Evolutionary conservation across 192 early-diverging fungal genomes (phyloP), one percentile per base, ranked within the genome.

Genomic region (Coemansia biformis): DNA sequence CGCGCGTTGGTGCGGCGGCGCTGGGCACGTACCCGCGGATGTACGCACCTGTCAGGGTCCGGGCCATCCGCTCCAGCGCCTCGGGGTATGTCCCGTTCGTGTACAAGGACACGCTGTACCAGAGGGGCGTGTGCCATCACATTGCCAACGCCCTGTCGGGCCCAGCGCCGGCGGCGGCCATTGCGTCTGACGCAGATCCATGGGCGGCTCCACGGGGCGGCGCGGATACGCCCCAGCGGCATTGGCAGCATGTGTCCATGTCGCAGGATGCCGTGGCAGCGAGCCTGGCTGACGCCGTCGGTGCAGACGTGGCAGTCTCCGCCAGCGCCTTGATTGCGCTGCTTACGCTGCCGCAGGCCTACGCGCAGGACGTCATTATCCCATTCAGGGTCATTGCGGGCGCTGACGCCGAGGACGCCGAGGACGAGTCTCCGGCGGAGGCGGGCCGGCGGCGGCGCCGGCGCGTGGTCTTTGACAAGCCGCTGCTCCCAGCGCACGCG

Each of bases 291-390:
- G 45, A 0, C 9, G 35, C 31, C 37, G 36, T 58, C 9, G 18
- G 38, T 2, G 70, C 70, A 4, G 63, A 74, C 15, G 58, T 74
- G 31, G 62, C 48, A 13, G 28, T 74, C 5, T 58, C 63, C 21
- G 50, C 46, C 13, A 54, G 54, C 9, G 48, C 70, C 4, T 51
- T 74, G 16, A 34, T 42, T 0, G 70, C 63, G 17, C 51, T 74
- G 21, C 51, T 66, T 22, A 57, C 70, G 30, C 46, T 73, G 54
- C 58, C 62, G 17, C 57, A 57, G 30, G 39, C 62, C 36, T 53
- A 54, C 14, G 31, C 29, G 41, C 62, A 44, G 14, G 69, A 73
- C 19, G 58, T 62, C 0, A 30, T 57, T 3, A 43, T 73, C 4
- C 69, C 69, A 14, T 51, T 73, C 21, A 38, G 46, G 23, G 54